A percentile compares a stretch with the other conserved stretches of the same genome.
phyloP scores from a whole-genome alignment of 495 filamentous ascomycete species.

The Daldinia vernicosa region DNA sequence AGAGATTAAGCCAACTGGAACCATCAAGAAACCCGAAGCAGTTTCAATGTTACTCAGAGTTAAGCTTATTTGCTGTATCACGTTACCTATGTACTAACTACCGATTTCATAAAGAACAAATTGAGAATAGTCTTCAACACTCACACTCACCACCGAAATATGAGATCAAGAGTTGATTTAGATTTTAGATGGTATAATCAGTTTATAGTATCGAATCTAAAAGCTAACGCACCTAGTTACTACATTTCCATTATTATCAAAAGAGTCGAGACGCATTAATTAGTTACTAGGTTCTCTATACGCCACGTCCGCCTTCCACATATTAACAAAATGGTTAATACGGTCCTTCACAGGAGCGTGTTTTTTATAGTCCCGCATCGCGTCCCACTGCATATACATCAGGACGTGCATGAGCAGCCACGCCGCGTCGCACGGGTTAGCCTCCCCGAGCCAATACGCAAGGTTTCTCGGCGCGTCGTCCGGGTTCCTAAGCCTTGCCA shows the following conservation, averaged over 20 bases:
- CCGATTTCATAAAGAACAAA: background rate
- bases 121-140: background rate
- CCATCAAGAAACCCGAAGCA: background rate
- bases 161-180: no score
- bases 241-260: background rate
- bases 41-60: no score
- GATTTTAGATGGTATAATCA: no score
- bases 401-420: slow-evolving; percentile 40
- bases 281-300: background rate
- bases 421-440: background rate
- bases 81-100: background rate
- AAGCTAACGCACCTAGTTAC: background rate
- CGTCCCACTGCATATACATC: slow-evolving; percentile 43
- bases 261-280: background rate
- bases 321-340: slow-evolving; percentile 13
- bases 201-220: background rate
- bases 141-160: no score
- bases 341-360: slow-evolving; percentile 23
- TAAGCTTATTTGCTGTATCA: background rate
- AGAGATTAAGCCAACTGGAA: background rate
- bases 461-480: slow-evolving; percentile 2
- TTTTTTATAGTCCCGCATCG: slow-evolving; percentile 34
- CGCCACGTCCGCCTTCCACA: slow-evolving; percentile 6
- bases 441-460: slow-evolving; percentile 30
- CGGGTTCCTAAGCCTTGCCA: background rate